A percentile compares a stretch with the other conserved stretches of the same genome.
These are phyloP conservation scores for Thelonectria olida DNA, from an alignment of 2,329 filamentous ascomycete genomes.

Conservation along the genomic window DNA sequence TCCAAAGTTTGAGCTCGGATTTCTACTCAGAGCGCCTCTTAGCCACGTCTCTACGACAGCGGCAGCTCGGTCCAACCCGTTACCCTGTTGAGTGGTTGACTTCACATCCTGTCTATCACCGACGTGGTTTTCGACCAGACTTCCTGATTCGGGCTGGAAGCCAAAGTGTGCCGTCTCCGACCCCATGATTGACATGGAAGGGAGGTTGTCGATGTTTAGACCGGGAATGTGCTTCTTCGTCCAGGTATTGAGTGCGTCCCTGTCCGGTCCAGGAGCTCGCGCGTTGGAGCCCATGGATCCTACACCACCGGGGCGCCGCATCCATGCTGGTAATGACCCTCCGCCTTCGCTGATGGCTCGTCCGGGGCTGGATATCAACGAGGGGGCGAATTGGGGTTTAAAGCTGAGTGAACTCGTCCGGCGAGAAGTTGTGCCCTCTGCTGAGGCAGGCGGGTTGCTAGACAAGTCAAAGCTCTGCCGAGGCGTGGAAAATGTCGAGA, in stretches of 20 bases:
- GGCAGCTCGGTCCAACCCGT: conserved; percentile 81
- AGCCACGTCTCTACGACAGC: conserved; percentile 92
- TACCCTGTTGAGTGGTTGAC: conserved; percentile 56
- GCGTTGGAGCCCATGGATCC: conserved; percentile 80
- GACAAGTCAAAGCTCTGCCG: conserved; percentile 70
- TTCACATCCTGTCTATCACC: conserved; percentile 56
- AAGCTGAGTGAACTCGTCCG: conserved; percentile 53
- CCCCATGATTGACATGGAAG: conserved; percentile 72
- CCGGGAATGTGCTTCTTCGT: conserved; percentile 85
- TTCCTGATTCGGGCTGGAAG: conserved; percentile 53
- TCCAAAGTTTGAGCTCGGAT: conserved; percentile 61
- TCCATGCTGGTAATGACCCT: conserved; percentile 64
- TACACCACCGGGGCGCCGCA: conserved; percentile 87
- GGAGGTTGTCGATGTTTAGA: conserved; percentile 74
- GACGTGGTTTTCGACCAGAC: conserved; percentile 62
- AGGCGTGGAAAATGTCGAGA: conserved; percentile 74
- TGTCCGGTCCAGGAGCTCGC: conserved; percentile 80
- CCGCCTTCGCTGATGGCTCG: conserved; percentile 49
- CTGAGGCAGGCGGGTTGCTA: conserved; percentile 52
- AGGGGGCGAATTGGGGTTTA: conserved; percentile 46
- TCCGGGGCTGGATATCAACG: conserved; percentile 48
- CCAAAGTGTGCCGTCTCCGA: conserved; percentile 68
- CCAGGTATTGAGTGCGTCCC: conserved; percentile 85
- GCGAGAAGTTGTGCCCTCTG: conserved; percentile 48
- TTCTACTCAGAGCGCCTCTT: conserved; percentile 78